Base-by-base conservation (phyloP, 1,284 basidiomycete species). In the Abortiporus biennis region DNA sequence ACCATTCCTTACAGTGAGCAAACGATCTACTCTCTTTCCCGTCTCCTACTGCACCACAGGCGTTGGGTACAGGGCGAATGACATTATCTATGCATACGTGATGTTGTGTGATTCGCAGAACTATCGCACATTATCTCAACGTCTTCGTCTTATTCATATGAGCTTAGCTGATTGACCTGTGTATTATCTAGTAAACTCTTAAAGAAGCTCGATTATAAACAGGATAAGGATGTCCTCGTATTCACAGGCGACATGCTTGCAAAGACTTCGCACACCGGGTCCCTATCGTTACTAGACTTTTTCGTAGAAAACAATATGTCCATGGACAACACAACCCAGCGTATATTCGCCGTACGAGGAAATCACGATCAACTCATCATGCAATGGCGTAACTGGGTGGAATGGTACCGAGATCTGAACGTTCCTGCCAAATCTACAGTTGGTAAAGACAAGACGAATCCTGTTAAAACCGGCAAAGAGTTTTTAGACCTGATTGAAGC, bases 331-430 rank as follows among this genome's bases (percentile, higher is more conserved):
- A 70, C 69, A 19, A 34, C 40, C 36, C 27, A 54, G 31, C 46
- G 47, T 21, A 48, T 58, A 15, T 54, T 55, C 21, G 90, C 88
- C 13, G 88, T 94, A 3, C 78, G 92, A 31, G 92, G 92, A 0
- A 96, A 96, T 57, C 89, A 95, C 55, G 92, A 96, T 64, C 89
- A 95, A 55, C 74, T 75, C 49, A 78, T 92, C 37, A 72, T 94
- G 30, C 85, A 92, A 62, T 94, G 92, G 91, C 73, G 81, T 27
- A 68, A 72, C 2, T 96, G 91, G 90, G 74, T 88, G 45, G 71
- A 76, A 22, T 88, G 85, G 84, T 71, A 71, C 29, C 49, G 62
- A 29, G 47, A 51, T 6, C 53, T 65, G 20, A 45, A 49, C 44
- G 43, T 54, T 22, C 44, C 47, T 15, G 23, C 16, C 6, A 13